Evolutionary conservation across 805 yeast genomes (phyloP), one percentile per base, ranked within the genome.

Genomic region (Cyberlindnera japonica): DNA sequence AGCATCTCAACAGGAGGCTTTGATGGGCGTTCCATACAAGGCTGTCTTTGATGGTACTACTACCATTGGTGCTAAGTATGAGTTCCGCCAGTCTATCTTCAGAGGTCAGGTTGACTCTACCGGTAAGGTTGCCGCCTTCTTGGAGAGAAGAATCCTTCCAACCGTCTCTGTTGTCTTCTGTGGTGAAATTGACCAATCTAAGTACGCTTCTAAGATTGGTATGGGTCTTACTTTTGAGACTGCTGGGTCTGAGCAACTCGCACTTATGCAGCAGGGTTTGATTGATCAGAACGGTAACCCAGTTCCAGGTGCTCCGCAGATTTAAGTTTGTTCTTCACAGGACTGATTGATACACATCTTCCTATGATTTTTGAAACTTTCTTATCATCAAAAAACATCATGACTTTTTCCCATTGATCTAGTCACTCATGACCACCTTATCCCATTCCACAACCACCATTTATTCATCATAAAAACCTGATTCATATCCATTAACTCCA

Each of bases 61-160:
- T 55, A 85, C 96, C 45, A 63, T 91, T 43, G 99, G 97, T 68
- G 95, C 96, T 57, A 93, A 91, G 71, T 91, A 91, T 68, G 98
- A 93, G 72, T 93, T 88, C 77, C 88, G 97, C 72, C 95, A 88
- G 68, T 83, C 95, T 43, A 82, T 88, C 40, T 89, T 89, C 79
- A 81, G 99, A 69, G 96, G 97, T 60, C 95, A 90, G 67, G 61
- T 93, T 47, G 96, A 89, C 69, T 79, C 95, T 37, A 72, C 75
- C 45, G 99, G 99, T 68, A 88, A 86, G 69, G 95, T 91, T 39
- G 75, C 86, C 41, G 86, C 89, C 56, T 80, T 89, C 73, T 72
- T 93, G 63, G 99, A 93, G 72, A 88, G 89, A 72, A 82, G 95
- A 64, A 80, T 93, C 40, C 74, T 90, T 58, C 98, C 98, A 59